Evolutionary conservation across 148 eudicot species (phyloP).

Genomic region (Vaccinium macrocarpon): DNA sequence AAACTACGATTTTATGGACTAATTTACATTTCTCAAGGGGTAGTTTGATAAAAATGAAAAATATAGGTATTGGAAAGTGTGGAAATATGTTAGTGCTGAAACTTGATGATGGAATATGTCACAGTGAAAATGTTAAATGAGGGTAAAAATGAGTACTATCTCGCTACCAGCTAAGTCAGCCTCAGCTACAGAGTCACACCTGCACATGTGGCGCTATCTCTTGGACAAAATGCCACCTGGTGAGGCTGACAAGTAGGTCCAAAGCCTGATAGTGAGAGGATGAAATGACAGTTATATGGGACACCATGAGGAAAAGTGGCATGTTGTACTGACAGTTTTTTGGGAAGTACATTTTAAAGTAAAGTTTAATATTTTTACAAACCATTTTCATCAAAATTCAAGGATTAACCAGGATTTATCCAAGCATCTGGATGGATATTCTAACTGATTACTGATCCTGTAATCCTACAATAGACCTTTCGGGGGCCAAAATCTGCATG

Average conservation of each 20-base stretch:
- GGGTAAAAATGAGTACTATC: background rate
- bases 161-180: background rate
- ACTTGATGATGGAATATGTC: background rate
- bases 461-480: background rate
- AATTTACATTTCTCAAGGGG: background rate
- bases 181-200: background rate
- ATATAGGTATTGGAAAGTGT: background rate
- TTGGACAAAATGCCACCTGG: background rate
- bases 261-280: constrained; percentile 3
- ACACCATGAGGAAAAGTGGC: background rate
- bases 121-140: background rate
- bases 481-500: background rate
- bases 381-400: background rate
- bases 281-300: background rate
- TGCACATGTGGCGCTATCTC: background rate
- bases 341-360: background rate
- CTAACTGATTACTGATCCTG: background rate
- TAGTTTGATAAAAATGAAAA: background rate
- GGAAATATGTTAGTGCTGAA: background rate
- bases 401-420: constrained; percentile 1
- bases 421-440: background rate
- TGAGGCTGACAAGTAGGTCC: background rate
- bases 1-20: background rate
- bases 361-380: background rate
- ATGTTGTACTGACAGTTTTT: background rate